Base-by-base conservation (phyloP, 768 basidiomycete genomes). In the Pleurotus ostreatus region DNA sequence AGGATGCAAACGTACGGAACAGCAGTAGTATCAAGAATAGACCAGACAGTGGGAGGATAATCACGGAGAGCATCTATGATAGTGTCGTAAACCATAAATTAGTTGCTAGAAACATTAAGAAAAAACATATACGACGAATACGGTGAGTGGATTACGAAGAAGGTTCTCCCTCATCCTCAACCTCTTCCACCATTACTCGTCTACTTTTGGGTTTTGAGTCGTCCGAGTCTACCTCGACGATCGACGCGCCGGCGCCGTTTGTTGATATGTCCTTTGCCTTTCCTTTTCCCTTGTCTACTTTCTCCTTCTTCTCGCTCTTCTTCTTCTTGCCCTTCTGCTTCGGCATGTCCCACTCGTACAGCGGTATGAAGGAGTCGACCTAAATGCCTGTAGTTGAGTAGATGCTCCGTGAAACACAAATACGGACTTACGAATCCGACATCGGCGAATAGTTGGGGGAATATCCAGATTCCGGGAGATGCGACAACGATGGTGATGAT, bases 401-500 rank as follows among this genome's bases (percentile, higher is more conserved):
- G 7, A 51, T 13, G 46, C 26, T 30, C 18, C 7, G 15, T 34
- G 20, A 25, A 37, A 25, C 46, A 57, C 15, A 49, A 30, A 22
- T 37, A 26, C 46, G 18, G 7, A 86, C 96, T 72, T 68, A 99
- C 97, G 66, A 98, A 96, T 70, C 97, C 95, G 55, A 98, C 96
- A 65, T 99, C 96, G 12, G 96, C 97, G 62, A 99, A 98, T 30
- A 99, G 75, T 67, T 96, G 88, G 0, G 97, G 97, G 78, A 98
- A 99, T 74, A 98, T 89, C 97, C 97, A 99, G 47, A 99, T 97
- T 43, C 95, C 97, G 12, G 93, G 93, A 58, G 86, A 84, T 30
- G 84, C 86, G 55, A 84, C 84, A 65, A 98, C 71, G 61, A 95
- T 68, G n/a, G 96, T 95, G 65, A 94, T 83, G 70, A 95, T 80